Evolutionary conservation across 306 rosid genomes (phyloP).

Genomic region (Quercus wislizeni): DNA sequence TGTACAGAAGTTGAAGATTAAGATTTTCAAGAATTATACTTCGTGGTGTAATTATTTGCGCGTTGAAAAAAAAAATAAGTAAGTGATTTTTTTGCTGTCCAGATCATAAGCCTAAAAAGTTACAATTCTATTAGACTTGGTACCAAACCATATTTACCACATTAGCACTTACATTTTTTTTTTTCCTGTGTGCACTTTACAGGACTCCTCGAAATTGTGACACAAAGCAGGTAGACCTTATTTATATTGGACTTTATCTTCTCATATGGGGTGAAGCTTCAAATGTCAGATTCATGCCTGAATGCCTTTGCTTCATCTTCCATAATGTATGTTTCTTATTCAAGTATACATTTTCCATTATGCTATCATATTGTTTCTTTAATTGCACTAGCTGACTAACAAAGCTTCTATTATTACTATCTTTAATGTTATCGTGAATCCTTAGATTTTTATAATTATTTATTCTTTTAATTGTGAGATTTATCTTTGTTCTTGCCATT

Average conservation of each 20-base stretch:
- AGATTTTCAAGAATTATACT: conserved; percentile 72
- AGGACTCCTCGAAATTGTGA: conserved; percentile 49
- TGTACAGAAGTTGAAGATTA: conserved; percentile 41
- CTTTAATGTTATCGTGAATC: background rate
- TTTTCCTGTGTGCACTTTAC: conserved; percentile 11
- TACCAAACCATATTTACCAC: conserved; percentile 11
- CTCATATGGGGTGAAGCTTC: conserved; percentile 99
- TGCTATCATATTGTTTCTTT: background rate
- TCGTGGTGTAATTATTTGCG: conserved; percentile 93
- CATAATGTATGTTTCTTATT: conserved; percentile 62
- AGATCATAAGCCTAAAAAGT: conserved; percentile 18
- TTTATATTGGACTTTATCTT: conserved; percentile 86
- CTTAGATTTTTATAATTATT: background rate
- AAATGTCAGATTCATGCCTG: conserved; percentile 97
- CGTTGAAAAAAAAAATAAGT: conserved; percentile 57
- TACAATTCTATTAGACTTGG: conserved; percentile 11
- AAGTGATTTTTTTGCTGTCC: conserved; percentile 25
- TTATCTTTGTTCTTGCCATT: background rate
- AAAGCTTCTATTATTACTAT: background rate
- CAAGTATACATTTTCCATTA: conserved; percentile 5
- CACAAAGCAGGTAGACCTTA: conserved; percentile 61
- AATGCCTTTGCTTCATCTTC: conserved; percentile 94
- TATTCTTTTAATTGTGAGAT: background rate
- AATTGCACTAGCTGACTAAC: background rate
- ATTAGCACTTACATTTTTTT: conserved; percentile 23